These are phyloP conservation scores for Candida railenensis DNA, from an alignment of 805 yeast genomes.

Conservation along the genomic window DNA sequence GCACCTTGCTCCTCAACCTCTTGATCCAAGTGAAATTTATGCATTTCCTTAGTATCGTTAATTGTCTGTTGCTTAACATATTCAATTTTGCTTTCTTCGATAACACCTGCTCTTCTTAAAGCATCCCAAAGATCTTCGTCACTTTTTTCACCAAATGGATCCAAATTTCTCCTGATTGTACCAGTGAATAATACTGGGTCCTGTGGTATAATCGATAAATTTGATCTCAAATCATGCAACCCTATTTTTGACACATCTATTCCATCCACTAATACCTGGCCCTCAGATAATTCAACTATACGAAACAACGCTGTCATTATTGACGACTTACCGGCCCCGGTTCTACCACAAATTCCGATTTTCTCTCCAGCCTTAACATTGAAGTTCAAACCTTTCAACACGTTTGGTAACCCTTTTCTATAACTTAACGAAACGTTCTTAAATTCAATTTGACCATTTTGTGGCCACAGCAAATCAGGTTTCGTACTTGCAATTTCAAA, in stretches of 20 bases:
- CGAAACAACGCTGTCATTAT: slow-evolving; percentile 65
- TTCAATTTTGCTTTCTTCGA: slow-evolving; percentile 34
- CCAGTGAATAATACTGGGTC: slow-evolving; percentile 69
- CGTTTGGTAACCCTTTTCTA: slow-evolving; percentile 61
- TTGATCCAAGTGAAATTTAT: slow-evolving; percentile 45
- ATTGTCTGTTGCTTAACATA: slow-evolving; percentile 26
- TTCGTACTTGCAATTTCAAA: slow-evolving; percentile 41
- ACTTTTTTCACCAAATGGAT: slow-evolving; percentile 53
- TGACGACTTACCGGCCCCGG: slow-evolving; percentile 82
- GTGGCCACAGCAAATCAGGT: slow-evolving; percentile 53
- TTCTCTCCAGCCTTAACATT: slow-evolving; percentile 58
- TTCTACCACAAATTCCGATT: slow-evolving; percentile 85
- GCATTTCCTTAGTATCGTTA: slow-evolving; percentile 13
- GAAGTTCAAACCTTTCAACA: slow-evolving; percentile 45
- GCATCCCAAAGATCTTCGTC: slow-evolving; percentile 61
- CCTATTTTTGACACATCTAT: slow-evolving; percentile 53
- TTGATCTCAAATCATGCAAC: slow-evolving; percentile 52
- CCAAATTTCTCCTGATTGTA: slow-evolving; percentile 55
- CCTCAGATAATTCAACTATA: slow-evolving; percentile 49
- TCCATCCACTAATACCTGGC: slow-evolving; percentile 56
- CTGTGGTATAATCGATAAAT: slow-evolving; percentile 67
- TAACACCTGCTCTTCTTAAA: slow-evolving; percentile 54
- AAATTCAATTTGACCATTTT: slow-evolving; percentile 46
- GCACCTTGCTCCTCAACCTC: slow-evolving; percentile 65
- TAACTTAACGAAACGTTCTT: slow-evolving; percentile 51